Percentiles rank a stretch among this genome's conserved stretches.
These are phyloP conservation scores for Chlorella sorokiniana DNA, from an alignment of 139 green algal genomes.

Conservation along the genomic window DNA sequence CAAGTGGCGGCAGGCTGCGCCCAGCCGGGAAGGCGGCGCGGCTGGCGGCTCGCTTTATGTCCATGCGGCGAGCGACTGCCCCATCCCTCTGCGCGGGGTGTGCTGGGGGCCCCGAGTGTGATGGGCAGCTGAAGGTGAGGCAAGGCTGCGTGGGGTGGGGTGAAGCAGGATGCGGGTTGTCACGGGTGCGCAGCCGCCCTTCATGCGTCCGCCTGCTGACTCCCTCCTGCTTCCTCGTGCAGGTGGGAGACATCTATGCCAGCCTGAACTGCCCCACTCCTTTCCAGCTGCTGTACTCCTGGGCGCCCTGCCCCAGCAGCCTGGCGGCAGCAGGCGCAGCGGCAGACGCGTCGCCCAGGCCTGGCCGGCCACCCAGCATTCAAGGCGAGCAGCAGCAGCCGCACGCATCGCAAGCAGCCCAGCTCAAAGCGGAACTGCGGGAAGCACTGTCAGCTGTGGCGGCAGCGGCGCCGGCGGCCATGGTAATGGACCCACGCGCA, in stretches of 20 bases:
- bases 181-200: neutral
- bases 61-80: slow-evolving; percentile 5
- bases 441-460: neutral
- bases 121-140: slow-evolving; percentile 25
- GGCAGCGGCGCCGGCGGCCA: no score
- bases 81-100: slow-evolving; percentile 22
- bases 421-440: neutral
- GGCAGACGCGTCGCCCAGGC: neutral
- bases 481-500: no score
- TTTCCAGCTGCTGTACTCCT: slow-evolving; percentile 35
- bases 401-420: neutral
- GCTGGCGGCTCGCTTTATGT: neutral
- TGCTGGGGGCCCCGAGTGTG: slow-evolving; percentile 22
- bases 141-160: neutral
- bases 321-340: neutral
- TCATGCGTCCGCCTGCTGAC: no score
- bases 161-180: neutral
- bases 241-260: slow-evolving; percentile 21
- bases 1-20: slow-evolving; percentile 17
- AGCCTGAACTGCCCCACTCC: slow-evolving; percentile 14
- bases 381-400: neutral
- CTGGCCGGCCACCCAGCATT: no score
- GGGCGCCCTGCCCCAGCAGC: neutral
- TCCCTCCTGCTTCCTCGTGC: neutral
- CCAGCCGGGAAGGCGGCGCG: neutral